Evolutionary conservation across 495 filamentous ascomycete species (phyloP), one percentile per base, ranked within the genome.

Genomic region (Bathelium albidoporum): DNA sequence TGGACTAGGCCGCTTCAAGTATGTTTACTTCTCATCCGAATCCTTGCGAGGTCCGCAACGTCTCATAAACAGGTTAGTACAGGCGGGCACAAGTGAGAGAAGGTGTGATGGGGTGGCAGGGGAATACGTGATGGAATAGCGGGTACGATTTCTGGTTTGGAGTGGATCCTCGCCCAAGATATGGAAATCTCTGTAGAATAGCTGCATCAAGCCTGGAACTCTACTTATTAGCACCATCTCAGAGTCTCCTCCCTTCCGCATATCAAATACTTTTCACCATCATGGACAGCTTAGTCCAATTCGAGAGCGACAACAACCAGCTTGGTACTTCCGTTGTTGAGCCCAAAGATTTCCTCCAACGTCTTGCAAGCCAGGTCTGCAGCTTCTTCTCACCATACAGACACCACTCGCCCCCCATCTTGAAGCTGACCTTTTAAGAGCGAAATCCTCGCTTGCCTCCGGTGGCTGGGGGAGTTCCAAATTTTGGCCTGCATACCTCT

Each of bases 391-490:
- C 18, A 41, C 36, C 18, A 41, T 18, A 10, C 18, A 41, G 18
- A 10, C 36, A 41, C 10, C 18, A 10, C 36, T n/a, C n/a, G n/a
- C n/a, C 36, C 22, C 18, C 12, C 44, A 49, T 49, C 44, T 49
- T 49, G 44, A 49, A 49, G 44, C 44, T 49, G 44, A 49, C n/a
- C 11, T 16, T 49, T 20, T 49, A 12, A 75, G 75, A 76, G 61
- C 59, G 70, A 78, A 63, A 20, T 78, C 2, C 70, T 78, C 28
- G 72, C 76, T 3, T 78, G 76, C 59, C 55, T 80, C 14, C 66
- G 71, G 61, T 80, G 76, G 77, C 69, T 80, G 14, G 73, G 75
- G 4, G 75, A 78, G 41, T 77, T 76, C 62, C 76, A 78, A 60
- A 69, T 80, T 2, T 72, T 77, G 5, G 76, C 77, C 20, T 76